These are phyloP conservation scores for Diaporthe citrichinensis DNA, from an alignment of 2,329 filamentous ascomycete species.

Conservation along the genomic window DNA sequence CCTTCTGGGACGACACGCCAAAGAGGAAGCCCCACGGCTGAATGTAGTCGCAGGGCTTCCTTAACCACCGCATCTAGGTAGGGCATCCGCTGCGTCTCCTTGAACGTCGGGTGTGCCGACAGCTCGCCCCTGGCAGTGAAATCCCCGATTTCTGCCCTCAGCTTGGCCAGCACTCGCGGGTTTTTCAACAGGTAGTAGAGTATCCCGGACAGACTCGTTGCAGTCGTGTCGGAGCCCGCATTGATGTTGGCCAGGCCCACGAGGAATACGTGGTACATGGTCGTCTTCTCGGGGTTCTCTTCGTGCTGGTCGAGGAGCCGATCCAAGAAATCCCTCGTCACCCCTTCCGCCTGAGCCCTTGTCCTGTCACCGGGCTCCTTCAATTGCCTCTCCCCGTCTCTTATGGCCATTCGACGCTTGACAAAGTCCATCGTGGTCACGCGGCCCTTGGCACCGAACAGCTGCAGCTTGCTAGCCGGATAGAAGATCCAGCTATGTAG, in stretches of 20 bases:
- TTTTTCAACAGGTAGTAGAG: slow-evolving; percentile 60
- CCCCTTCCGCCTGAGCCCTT: slow-evolving; percentile 25
- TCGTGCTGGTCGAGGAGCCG: slow-evolving; percentile 58
- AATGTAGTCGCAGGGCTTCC: slow-evolving; percentile 65
- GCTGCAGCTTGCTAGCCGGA: slow-evolving; percentile 22
- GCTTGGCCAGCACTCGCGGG: slow-evolving; percentile 43
- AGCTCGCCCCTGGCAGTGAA: slow-evolving; percentile 40
- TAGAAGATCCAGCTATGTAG: slow-evolving; percentile 36
- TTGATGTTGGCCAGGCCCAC: slow-evolving; percentile 52
- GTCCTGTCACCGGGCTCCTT: background rate
- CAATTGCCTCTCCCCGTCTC: slow-evolving; percentile 28
- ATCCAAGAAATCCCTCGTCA: slow-evolving; percentile 56
- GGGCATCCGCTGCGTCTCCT: slow-evolving; percentile 57
- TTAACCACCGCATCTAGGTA: slow-evolving; percentile 69
- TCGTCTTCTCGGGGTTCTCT: slow-evolving; percentile 58
- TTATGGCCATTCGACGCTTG: slow-evolving; percentile 27
- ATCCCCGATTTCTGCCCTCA: slow-evolving; percentile 46
- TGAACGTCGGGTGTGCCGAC: slow-evolving; percentile 49
- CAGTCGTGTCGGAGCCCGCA: slow-evolving; percentile 61
- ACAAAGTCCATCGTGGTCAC: slow-evolving; percentile 38
- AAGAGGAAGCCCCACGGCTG: slow-evolving; percentile 63
- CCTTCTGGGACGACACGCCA: slow-evolving; percentile 62
- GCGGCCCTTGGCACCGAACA: slow-evolving; percentile 29
- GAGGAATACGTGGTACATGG: slow-evolving; percentile 51
- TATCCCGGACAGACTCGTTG: slow-evolving; percentile 60